Percentiles rank a stretch among this genome's conserved stretches.
Evolutionary conservation across 2,329 filamentous ascomycete genomes (phyloP).

Genomic region (Lecanicillium sp.): DNA sequence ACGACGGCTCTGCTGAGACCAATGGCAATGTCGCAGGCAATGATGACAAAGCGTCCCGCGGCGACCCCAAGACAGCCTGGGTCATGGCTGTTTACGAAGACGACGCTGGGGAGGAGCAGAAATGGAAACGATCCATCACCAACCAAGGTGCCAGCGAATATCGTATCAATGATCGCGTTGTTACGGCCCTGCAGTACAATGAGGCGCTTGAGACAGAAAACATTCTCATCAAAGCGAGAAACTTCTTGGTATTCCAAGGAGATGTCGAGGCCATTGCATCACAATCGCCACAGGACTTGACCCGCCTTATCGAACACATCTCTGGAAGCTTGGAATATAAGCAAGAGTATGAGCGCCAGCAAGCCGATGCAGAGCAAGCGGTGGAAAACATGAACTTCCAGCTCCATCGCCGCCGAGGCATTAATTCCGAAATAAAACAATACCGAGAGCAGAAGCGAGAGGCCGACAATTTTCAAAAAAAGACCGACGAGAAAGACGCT

Average conservation of each 20-base stretch:
- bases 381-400: slow-evolving; percentile 84
- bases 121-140: slow-evolving; percentile 94
- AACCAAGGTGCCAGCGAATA: slow-evolving; percentile 86
- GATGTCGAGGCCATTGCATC: slow-evolving; percentile 96
- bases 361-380: slow-evolving; percentile 77
- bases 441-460: slow-evolving; percentile 96
- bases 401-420: slow-evolving; percentile 79
- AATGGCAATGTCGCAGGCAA: slow-evolving; percentile 58
- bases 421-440: slow-evolving; percentile 96
- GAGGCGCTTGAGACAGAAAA: slow-evolving; percentile 87
- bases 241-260: slow-evolving; percentile 97
- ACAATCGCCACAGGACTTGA: slow-evolving; percentile 89
- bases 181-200: slow-evolving; percentile 89
- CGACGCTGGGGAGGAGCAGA: slow-evolving; percentile 88
- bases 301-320: slow-evolving; percentile 91
- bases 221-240: slow-evolving; percentile 94
- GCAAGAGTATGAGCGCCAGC: slow-evolving; percentile 84
- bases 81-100: slow-evolving; percentile 99
- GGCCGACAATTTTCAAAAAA: slow-evolving; percentile 86
- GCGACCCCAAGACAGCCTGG: slow-evolving; percentile 91
- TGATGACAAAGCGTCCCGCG: slow-evolving; percentile 58
- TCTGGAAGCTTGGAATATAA: slow-evolving; percentile 95
- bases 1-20: slow-evolving; percentile 67
- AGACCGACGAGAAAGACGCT: slow-evolving; percentile 82
- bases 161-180: slow-evolving; percentile 86